Conservation (phyloP, 441 rosid genomes). For the Euphorbia schlechtendalii region DNA sequence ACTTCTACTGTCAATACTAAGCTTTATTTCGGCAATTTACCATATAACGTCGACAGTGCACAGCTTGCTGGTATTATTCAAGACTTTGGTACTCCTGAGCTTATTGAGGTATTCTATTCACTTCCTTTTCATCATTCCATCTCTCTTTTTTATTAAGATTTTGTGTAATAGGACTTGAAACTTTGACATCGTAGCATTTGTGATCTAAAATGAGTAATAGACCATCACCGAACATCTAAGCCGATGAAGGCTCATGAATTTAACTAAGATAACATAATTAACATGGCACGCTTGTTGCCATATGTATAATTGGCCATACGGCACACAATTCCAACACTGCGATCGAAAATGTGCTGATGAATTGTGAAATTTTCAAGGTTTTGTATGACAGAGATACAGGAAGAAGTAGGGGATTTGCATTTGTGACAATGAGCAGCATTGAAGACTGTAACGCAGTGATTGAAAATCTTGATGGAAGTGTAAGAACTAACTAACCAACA, state of each 20-base stretch:
- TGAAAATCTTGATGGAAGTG: conserved; percentile 82
- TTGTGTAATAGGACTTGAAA: no score
- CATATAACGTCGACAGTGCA: conserved; percentile 82
- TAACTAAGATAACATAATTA: no score
- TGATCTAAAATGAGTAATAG: no score
- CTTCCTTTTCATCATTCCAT: no score
- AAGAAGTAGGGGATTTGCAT: conserved; percentile 83
- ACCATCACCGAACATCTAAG: no score
- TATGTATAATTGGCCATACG: no score
- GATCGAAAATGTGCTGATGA: conserved; percentile 12
- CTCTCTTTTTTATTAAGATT: no score
- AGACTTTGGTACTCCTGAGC: conserved; percentile 67
- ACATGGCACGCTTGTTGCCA: no score
- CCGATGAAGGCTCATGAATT: no score
- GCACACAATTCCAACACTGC: no score
- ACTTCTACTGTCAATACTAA: conserved; percentile 44
- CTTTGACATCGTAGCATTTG: no score
- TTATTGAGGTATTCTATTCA: conserved; percentile 46
- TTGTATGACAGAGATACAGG: conserved; percentile 76
- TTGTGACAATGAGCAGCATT: conserved; percentile 77
- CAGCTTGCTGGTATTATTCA: conserved; percentile 80
- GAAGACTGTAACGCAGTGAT: conserved; percentile 71
- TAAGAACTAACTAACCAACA: conserved; percentile 28
- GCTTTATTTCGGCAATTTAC: conserved; percentile 89
- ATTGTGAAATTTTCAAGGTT: conserved; percentile 36